Evolutionary conservation across 768 basidiomycete genomes (phyloP).

Genomic region (Suillus cothurnatus): DNA sequence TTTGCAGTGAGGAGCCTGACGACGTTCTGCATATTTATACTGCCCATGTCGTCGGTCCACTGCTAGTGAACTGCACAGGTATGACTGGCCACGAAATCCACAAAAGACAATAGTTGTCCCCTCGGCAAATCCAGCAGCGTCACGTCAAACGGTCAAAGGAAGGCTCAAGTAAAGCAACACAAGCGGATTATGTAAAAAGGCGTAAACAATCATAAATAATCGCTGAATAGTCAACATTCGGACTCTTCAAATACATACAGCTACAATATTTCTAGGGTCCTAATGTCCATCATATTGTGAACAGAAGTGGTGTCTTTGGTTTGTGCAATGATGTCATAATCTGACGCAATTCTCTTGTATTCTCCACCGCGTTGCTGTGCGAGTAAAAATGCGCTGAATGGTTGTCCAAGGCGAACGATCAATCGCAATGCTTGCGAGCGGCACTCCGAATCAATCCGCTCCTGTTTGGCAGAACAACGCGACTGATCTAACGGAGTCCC

Average conservation of each 20-base stretch:
- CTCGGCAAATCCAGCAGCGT: background rate
- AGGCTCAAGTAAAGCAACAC: background rate
- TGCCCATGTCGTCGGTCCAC: background rate
- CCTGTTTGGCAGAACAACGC: background rate
- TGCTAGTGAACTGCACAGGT: background rate
- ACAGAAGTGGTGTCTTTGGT: background rate
- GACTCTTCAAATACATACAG: background rate
- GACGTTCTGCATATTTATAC: background rate
- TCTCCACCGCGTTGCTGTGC: background rate
- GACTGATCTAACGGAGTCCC: background rate
- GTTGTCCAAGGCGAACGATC: background rate
- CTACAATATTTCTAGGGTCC: constrained; percentile 2
- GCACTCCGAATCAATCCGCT: background rate
- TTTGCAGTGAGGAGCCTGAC: no score
- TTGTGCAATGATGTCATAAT: background rate
- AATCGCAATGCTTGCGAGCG: background rate
- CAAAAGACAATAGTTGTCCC: background rate
- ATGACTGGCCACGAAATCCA: background rate
- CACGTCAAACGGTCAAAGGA: background rate
- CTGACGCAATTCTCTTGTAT: background rate
- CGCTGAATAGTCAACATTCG: background rate
- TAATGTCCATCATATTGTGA: background rate
- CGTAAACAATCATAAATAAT: no score
- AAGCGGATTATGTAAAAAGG: no score
- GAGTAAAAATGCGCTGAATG: background rate